phyloP scores from a whole-genome alignment of 257 asterid genomes.

The Petunia secreta region DNA sequence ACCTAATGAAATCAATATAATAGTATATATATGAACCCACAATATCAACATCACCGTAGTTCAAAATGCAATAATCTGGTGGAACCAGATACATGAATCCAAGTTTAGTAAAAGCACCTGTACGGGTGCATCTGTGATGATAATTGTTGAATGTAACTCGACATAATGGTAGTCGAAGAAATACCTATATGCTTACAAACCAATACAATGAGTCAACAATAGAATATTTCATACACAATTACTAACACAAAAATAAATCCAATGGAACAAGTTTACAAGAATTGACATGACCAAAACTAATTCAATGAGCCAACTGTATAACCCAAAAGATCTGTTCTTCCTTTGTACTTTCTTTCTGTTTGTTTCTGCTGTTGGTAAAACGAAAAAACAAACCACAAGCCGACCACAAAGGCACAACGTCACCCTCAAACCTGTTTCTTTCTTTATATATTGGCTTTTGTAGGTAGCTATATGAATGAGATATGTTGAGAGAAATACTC shows the following conservation, averaged over 20 bases:
- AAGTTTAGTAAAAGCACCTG: not conserved
- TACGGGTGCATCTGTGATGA: not conserved
- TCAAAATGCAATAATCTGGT: not conserved
- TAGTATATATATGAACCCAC: not conserved
- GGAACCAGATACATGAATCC: not conserved
- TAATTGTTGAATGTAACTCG: not conserved
- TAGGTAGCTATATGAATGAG: conserved; percentile 22
- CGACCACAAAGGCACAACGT: conserved; percentile 29
- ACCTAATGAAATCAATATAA: not conserved
- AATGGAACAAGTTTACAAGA: conserved; percentile 29
- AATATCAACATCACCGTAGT: not conserved
- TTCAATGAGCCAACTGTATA: conserved; percentile 35
- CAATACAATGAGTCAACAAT: conserved; percentile 17
- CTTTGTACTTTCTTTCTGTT: conserved; percentile 30
- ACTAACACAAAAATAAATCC: conserved; percentile 70
- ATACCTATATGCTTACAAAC: not conserved
- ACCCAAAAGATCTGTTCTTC: conserved; percentile 18
- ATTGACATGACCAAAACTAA: conserved; percentile 36
- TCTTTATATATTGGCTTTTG: conserved; percentile 26
- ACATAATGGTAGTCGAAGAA: not conserved
- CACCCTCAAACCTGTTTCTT: conserved; percentile 28
- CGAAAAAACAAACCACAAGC: conserved; percentile 38
- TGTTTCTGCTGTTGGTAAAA: conserved; percentile 39
- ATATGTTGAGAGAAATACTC: conserved; percentile 10
- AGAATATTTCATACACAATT: conserved; percentile 46